Conservation (phyloP, 495 filamentous ascomycete species). For the Lophiotrema nucula region DNA sequence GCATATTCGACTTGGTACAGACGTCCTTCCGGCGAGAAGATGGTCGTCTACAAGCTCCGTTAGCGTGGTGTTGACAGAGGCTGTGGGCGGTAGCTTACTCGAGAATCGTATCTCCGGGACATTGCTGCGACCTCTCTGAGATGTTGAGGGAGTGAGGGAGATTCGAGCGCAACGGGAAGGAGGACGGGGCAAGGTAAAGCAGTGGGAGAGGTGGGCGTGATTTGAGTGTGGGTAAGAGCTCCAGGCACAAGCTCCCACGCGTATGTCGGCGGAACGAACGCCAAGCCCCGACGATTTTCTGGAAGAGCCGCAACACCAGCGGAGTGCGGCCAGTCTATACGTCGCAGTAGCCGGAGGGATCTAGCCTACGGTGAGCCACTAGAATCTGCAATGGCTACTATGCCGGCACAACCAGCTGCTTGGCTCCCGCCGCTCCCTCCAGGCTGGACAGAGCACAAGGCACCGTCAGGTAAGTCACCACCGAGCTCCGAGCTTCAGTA, state of each 20-base stretch:
- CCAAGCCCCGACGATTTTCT: slow-evolving; percentile 23
- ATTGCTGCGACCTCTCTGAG: slow-evolving; percentile 49
- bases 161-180: neutral
- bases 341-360: neutral
- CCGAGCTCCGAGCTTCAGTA: no score
- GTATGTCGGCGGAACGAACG: slow-evolving; percentile 13
- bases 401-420: slow-evolving; percentile 49
- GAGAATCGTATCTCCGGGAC: slow-evolving; percentile 98
- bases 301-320: slow-evolving; percentile 12
- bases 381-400: slow-evolving; percentile 1
- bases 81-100: slow-evolving; percentile 57
- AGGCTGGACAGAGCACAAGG: slow-evolving; percentile 92
- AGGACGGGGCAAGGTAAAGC: neutral
- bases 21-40: slow-evolving; percentile 98
- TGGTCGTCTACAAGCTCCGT: slow-evolving; percentile 80
- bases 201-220: neutral
- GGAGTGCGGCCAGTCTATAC: neutral
- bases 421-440: slow-evolving; percentile 59
- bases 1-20: slow-evolving; percentile 99
- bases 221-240: slow-evolving; percentile 29
- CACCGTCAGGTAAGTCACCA: slow-evolving; percentile 65
- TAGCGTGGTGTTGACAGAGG: slow-evolving; percentile 6
- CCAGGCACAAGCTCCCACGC: slow-evolving; percentile 38
- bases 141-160: neutral
- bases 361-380: neutral